Percentiles rank a stretch among this genome's conserved stretches.
Conservation (phyloP, 805 yeast genomes). For the Ogataea degrootiae region DNA sequence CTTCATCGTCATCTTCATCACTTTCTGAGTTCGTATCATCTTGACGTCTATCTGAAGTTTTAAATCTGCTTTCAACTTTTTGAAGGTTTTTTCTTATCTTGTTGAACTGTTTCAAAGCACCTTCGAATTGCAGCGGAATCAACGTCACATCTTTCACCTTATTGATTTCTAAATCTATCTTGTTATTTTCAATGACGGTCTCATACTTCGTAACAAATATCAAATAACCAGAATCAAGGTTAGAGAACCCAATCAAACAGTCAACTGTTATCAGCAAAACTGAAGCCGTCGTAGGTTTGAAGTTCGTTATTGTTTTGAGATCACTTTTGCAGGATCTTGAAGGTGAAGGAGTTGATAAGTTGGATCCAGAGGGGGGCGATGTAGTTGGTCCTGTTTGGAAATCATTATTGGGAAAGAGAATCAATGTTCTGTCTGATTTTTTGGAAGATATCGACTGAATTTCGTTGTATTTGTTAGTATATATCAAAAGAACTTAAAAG, state of each 20-base stretch:
- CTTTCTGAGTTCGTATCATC: neutral
- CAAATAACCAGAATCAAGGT: slow-evolving; percentile 14
- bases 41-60: neutral
- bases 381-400: neutral
- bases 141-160: slow-evolving; percentile 15
- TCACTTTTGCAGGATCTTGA: neutral
- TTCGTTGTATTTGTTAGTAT: neutral
- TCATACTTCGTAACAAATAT: slow-evolving; percentile 13
- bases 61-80: neutral
- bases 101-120: slow-evolving; percentile 5
- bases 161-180: slow-evolving; percentile 3
- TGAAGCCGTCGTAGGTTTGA: neutral
- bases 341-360: neutral
- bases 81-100: neutral
- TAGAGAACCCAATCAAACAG: slow-evolving; percentile 11
- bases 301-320: neutral
- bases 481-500: neutral
- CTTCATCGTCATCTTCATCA: slow-evolving; percentile 1
- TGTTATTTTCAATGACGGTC: slow-evolving; percentile 1
- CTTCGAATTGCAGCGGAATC: slow-evolving; percentile 12
- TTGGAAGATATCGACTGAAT: neutral
- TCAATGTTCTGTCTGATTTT: neutral
- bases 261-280: neutral
- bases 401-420: neutral
- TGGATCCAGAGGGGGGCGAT: neutral